These are phyloP conservation scores for Erysimum cheiri DNA, from an alignment of 441 rosid species.

Conservation along the genomic window DNA sequence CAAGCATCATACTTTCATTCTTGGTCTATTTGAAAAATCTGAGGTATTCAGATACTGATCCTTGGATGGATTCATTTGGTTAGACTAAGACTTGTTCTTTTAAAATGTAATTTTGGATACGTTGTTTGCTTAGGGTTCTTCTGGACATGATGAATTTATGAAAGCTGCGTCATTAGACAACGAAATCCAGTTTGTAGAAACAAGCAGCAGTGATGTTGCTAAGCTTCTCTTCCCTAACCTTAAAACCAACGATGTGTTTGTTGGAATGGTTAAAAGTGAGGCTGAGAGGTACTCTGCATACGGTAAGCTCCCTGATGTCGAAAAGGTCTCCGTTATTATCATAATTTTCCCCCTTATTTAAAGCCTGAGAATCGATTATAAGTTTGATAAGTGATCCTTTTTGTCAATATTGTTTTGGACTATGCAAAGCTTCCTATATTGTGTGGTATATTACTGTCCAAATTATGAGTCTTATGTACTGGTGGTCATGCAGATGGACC, in stretches of 20 bases:
- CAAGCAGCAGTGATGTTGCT: constrained; percentile 55
- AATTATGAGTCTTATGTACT: constrained; percentile 28
- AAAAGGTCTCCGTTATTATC: neutral
- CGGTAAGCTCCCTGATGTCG: constrained; percentile 58
- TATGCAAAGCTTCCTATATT: constrained; percentile 21
- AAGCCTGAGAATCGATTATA: neutral
- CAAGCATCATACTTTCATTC: constrained; percentile 57
- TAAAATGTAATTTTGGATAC: neutral
- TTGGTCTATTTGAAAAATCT: constrained; percentile 69
- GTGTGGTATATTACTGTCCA: constrained; percentile 26
- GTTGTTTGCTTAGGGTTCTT: constrained; percentile 54
- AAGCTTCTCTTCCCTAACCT: constrained; percentile 68
- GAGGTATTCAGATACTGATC: constrained; percentile 57
- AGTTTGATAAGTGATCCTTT: neutral
- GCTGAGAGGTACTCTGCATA: constrained; percentile 73
- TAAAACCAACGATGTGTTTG: constrained; percentile 50
- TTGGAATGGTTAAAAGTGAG: constrained; percentile 87
- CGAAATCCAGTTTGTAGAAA: constrained; percentile 89
- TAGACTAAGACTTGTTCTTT: neutral
- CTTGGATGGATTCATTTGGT: constrained; percentile 5
- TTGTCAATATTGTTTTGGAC: neutral
- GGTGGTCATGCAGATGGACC: constrained; percentile 65
- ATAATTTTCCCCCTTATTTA: neutral
- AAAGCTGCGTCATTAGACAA: constrained; percentile 75
- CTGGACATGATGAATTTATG: constrained; percentile 66